Evolutionary conservation across 805 yeast species (phyloP).

Genomic region (Pichia eremophila): DNA sequence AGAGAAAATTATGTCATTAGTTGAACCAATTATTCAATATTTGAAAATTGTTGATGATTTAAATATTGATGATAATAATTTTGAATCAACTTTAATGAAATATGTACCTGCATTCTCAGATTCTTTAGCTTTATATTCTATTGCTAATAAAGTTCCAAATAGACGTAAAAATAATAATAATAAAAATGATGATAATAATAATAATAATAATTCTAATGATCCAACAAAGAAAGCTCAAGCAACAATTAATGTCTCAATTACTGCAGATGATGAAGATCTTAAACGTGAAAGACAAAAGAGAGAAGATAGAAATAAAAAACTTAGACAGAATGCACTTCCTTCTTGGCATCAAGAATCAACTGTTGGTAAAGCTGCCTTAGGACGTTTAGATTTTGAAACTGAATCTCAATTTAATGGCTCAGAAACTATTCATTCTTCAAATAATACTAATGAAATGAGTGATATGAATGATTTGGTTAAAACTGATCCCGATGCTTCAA

Average conservation of each 20-base stretch:
- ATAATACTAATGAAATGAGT: conserved; percentile 2
- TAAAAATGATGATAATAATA: conserved; percentile 16
- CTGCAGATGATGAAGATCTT: conserved; percentile 71
- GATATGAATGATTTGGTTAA: not conserved
- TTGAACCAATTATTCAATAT: conserved; percentile 78
- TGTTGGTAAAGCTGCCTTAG: conserved; percentile 59
- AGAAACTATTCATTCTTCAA: conserved; percentile 11
- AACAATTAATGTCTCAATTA: conserved; percentile 79
- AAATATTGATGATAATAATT: conserved; percentile 76
- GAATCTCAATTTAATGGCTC: not conserved
- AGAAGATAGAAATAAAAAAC: conserved; percentile 57
- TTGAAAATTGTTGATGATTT: conserved; percentile 76
- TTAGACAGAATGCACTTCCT: conserved; percentile 91
- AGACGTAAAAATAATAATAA: conserved; percentile 18
- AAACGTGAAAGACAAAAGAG: conserved; percentile 56
- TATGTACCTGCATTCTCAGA: conserved; percentile 78
- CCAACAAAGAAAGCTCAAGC: conserved; percentile 54
- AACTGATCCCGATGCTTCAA: not conserved
- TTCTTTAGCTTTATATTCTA: conserved; percentile 60
- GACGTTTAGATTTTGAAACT: conserved; percentile 33
- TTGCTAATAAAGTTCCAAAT: conserved; percentile 33
- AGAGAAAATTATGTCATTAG: conserved; percentile 77
- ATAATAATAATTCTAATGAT: conserved; percentile 12
- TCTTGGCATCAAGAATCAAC: conserved; percentile 93
- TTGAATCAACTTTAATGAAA: conserved; percentile 72